phyloP scores from a whole-genome alignment of 495 filamentous ascomycete species.

The Platismatia glauca region DNA sequence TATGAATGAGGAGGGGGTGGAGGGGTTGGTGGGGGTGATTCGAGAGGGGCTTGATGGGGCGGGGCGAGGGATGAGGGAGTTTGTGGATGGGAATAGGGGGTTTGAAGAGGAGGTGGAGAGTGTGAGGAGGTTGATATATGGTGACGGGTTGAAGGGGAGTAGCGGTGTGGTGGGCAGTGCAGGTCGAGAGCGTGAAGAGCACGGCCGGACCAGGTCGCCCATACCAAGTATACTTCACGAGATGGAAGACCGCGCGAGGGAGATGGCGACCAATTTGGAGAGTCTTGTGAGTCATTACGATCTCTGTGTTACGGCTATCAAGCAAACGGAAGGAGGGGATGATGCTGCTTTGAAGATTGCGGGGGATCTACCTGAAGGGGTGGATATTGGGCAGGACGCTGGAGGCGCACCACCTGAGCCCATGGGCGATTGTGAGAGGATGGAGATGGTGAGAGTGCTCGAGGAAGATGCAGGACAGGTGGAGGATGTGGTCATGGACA shows the following conservation, averaged over 20 bases:
- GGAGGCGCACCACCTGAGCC: conserved; percentile 55
- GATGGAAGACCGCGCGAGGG: conserved; percentile 68
- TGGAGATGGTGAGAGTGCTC: conserved; percentile 75
- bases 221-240: conserved; percentile 60
- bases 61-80: conserved; percentile 46
- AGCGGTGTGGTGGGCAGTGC: conserved; percentile 1
- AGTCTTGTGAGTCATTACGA: conserved; percentile 88
- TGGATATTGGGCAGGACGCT: conserved; percentile 48
- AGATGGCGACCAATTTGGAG: conserved; percentile 74
- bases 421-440: conserved; percentile 64
- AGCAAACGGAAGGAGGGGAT: conserved; percentile 82
- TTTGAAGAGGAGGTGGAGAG: conserved; percentile 52
- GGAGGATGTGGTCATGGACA: conserved; percentile 80
- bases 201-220: conserved; percentile 37
- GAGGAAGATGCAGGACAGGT: conserved; percentile 77
- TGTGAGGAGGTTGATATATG: conserved; percentile 36
- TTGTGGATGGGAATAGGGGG: conserved; percentile 37
- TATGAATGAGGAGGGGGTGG: conserved; percentile 72
- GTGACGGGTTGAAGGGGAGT: neutral
- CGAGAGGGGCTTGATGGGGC: conserved; percentile 57
- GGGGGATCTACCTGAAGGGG: conserved; percentile 50
- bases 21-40: conserved; percentile 54
- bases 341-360: conserved; percentile 58
- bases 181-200: conserved; percentile 25
- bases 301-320: conserved; percentile 83